Conservation (phyloP, 495 filamentous ascomycete species). For the Terfezia claveryi region DNA sequence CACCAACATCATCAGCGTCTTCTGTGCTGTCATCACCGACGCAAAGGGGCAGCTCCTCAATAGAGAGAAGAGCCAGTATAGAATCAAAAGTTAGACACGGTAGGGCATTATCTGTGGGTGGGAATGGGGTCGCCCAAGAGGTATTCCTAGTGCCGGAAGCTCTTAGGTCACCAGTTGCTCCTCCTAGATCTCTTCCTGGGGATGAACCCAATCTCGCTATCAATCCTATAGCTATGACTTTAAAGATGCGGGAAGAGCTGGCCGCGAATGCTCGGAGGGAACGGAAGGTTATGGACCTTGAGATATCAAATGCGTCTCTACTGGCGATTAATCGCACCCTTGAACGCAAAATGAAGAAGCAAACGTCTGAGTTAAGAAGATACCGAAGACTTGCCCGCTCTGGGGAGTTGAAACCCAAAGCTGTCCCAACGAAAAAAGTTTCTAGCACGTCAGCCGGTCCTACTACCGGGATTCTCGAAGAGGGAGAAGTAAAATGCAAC, state of each 20-base stretch:
- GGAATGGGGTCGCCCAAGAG: constrained; percentile 3
- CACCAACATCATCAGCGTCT: constrained; percentile 6
- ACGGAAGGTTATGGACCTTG: constrained; percentile 87
- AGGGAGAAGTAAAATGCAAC: constrained; percentile 24
- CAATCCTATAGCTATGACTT: constrained; percentile 11
- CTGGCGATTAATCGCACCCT: constrained; percentile 91
- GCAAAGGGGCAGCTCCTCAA: background rate
- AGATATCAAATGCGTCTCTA: constrained; percentile 90
- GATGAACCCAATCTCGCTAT: background rate
- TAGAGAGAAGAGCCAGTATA: background rate
- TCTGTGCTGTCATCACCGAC: background rate
- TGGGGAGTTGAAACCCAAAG: constrained; percentile 41
- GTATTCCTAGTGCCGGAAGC: constrained; percentile 8
- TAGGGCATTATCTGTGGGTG: background rate
- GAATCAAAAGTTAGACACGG: background rate
- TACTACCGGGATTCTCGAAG: constrained; percentile 11
- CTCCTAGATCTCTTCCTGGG: constrained; percentile 5
- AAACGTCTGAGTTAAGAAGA: constrained; percentile 66
- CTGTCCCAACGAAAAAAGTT: constrained; percentile 7
- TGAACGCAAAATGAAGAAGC: constrained; percentile 76
- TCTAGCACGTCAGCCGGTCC: constrained; percentile 9
- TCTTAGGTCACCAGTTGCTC: constrained; percentile 9
- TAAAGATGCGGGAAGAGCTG: constrained; percentile 16
- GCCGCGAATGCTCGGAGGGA: constrained; percentile 73
- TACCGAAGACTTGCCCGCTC: constrained; percentile 62